phyloP scores from a whole-genome alignment of 1,284 basidiomycete species.

The Leccinum angustisporum region DNA sequence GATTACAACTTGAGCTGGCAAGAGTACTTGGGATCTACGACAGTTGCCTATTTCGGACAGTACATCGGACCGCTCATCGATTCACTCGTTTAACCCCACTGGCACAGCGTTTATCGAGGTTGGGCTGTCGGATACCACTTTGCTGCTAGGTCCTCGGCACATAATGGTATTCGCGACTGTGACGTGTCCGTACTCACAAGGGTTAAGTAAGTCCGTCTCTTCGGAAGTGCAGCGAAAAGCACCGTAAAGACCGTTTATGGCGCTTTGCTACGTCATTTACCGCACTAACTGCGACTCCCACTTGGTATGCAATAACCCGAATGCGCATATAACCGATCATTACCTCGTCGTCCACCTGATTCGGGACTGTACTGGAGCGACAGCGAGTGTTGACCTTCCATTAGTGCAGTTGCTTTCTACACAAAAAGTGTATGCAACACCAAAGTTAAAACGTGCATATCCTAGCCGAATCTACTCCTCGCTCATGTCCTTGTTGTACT shows the following conservation, averaged over 20 bases:
- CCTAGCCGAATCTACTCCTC: slow-evolving; percentile 27
- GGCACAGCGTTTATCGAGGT: slow-evolving; percentile 6
- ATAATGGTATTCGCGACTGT: slow-evolving; percentile 41
- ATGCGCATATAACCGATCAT: slow-evolving; percentile 8
- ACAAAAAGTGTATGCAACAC: background rate
- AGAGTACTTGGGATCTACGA: slow-evolving; percentile 20
- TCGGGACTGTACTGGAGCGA: background rate
- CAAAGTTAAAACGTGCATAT: background rate
- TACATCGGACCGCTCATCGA: background rate
- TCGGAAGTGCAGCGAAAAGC: slow-evolving; percentile 32
- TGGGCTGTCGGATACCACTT: background rate
- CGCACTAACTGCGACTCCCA: slow-evolving; percentile 27
- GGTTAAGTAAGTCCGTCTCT: background rate
- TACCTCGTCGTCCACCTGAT: background rate
- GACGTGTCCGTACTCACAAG: slow-evolving; percentile 44
- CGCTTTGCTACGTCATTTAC: slow-evolving; percentile 41
- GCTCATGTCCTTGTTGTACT: slow-evolving; percentile 62
- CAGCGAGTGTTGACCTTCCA: background rate
- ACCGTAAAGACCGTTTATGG: slow-evolving; percentile 38
- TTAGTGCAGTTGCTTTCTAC: background rate
- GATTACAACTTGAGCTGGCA: slow-evolving; percentile 5
- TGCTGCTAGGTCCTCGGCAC: background rate
- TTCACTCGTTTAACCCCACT: background rate
- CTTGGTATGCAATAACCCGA: too few relatives aligned
- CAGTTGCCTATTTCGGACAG: slow-evolving; percentile 26